Conservation (phyloP, 805 yeast genomes). For the Ascoidea rubescens region DNA sequence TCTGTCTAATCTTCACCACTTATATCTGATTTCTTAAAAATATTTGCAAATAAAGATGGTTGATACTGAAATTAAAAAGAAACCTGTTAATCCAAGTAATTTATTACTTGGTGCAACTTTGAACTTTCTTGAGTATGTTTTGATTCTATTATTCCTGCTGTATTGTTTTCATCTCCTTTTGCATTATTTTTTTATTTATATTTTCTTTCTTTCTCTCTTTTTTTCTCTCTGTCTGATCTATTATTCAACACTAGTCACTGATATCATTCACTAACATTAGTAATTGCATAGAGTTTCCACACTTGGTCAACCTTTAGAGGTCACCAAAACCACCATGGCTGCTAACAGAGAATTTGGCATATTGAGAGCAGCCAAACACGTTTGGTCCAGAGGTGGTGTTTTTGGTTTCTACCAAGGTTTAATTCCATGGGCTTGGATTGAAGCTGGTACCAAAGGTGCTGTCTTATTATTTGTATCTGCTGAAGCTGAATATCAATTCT, state of each 20-base stretch:
- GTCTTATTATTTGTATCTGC: conserved; percentile 84
- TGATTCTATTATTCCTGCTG: not conserved
- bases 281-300: conserved; percentile 47
- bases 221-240: not conserved
- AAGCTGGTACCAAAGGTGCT: conserved; percentile 98
- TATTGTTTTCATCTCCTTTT: not conserved
- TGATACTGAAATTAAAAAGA: conserved; percentile 42
- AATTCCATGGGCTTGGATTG: conserved; percentile 99
- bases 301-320: conserved; percentile 95
- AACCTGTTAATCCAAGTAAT: conserved; percentile 79
- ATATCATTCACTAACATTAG: conserved; percentile 3
- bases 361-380: conserved; percentile 51
- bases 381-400: conserved; percentile 90
- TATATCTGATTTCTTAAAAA: not conserved
- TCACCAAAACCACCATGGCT: conserved; percentile 94
- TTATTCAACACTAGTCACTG: not conserved
- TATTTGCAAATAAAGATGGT: not conserved
- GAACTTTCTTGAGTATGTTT: conserved; percentile 59
- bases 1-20: not conserved
- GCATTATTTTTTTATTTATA: not conserved
- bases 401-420: conserved; percentile 92
- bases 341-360: conserved; percentile 73
- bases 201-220: not conserved
- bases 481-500: conserved; percentile 76
- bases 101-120: conserved; percentile 88